Base-by-base conservation (phyloP, 139 green algal species). In the Closterium sp. region DNA sequence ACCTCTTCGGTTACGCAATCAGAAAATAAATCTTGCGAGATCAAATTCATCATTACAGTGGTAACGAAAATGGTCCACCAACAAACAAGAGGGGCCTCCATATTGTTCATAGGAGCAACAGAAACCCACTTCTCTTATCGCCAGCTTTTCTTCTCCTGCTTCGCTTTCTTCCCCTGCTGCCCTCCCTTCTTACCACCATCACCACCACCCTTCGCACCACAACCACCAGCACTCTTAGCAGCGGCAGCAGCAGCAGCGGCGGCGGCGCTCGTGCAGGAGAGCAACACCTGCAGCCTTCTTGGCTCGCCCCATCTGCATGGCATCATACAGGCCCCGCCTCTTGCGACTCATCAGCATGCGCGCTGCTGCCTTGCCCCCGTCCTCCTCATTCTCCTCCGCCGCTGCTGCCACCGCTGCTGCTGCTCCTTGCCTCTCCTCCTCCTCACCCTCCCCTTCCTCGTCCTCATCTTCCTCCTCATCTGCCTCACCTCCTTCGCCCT, bases 341-440 rank as follows among this genome's bases (percentile, higher is more conserved):
- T 99, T 99, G 89, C 97, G 95, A 10, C 96, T 97, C 96, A 99
- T 98, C 96, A 99, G 97, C 0, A 98, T 97, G 86, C 97, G 96
- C 70, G 96, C 96, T 95, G 99, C 97, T 2, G 90, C 94, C 62
- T 79, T 79, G 62, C 62, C 62, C 62, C 62, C 62, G 42, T 94
- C 93, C 88, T 96, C 95, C 28, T 98, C 96, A 19, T 91, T 95
- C 5, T 94, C 95, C 17, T 95, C 94, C n/a, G 70, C 73, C 0
- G 30, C 85, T 38, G 17, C 86, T 91, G 91, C 21, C 27, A 85
- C 73, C 24, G 62, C 90, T 85, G 91, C 24, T 13, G 22, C 73
- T 31, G 21, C 90, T 95, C 91, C 13, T 95, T 0, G 45, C 34
- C 30, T 79, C 89, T 89, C 30, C 88, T 31, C 45, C 42, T 70